Conservation (phyloP, 78 protist species). For the Dictyostelium capitatum region DNA sequence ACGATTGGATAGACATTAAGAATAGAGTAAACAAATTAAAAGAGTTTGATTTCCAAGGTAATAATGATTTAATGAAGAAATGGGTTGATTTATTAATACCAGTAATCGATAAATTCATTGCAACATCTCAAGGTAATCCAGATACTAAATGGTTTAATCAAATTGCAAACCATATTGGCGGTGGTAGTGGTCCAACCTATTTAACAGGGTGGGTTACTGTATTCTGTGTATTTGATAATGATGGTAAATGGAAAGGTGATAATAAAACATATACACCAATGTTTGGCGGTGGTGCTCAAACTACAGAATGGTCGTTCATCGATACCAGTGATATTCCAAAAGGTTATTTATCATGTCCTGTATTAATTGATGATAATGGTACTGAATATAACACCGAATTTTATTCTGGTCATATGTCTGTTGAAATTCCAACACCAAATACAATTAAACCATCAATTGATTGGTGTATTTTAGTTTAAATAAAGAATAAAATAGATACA, state of each 20-base stretch:
- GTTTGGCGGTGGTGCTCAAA: neutral
- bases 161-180: constrained; percentile 44
- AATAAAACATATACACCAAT: too few relatives aligned
- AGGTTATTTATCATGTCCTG: neutral
- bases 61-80: constrained; percentile 16
- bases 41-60: constrained; percentile 36
- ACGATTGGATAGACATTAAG: constrained; percentile 46
- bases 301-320: constrained; percentile 1
- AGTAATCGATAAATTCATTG: constrained; percentile 51
- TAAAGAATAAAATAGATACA: neutral
- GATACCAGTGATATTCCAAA: neutral
- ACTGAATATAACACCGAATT: neutral
- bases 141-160: constrained; percentile 53
- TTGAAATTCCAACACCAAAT: too few relatives aligned
- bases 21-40: constrained; percentile 5
- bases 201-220: constrained; percentile 79
- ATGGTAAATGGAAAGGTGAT: constrained; percentile 66
- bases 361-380: constrained; percentile 42
- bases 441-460: constrained; percentile 28
- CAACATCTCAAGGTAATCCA: constrained; percentile 32
- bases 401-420: constrained; percentile 20
- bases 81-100: constrained; percentile 52
- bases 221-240: constrained; percentile 47
- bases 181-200: constrained; percentile 72
- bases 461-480: constrained; percentile 28